Evolutionary conservation across 192 early-diverging fungal genomes (phyloP), one percentile per base, ranked within the genome.

Genomic region (Linnemannia schmuckeri): DNA sequence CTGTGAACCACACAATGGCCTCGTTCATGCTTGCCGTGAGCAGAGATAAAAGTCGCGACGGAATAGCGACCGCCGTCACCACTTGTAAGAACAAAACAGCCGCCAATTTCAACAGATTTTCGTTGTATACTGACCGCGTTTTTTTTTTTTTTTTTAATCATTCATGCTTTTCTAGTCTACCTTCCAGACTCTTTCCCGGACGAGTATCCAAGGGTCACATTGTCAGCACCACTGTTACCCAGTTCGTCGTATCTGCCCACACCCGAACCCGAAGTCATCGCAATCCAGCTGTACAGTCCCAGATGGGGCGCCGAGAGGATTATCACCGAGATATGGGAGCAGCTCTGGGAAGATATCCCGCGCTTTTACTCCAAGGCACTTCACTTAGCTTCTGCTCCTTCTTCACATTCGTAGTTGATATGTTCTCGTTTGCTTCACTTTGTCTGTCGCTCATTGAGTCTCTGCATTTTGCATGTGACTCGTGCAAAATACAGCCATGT

Each of bases 281-380:
- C 70, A 4, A 73, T 86, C 38, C 30, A 40, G 6, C 69, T 61
- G 35, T 86, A 86, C 63, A 86, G 84, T 40, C 84, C 84, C 22
- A 75, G 84, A 54, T 86, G 84, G 84, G 68, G 12, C 40, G 74
- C 70, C 33, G 75, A 86, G 2, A 38, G 79, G 55, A 86, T 86
- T 44, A 57, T 86, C 2, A 38, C 24, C 7, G 78, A 76, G 12
- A 80, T 86, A 18, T 86, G 84, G 82, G 82, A 83, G 46, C 82
- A 83, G 41, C 76, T 83, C 17, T 83, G 76, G 76, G 76, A 78
- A 1, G 82, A 83, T 3, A 83, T 83, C 27, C 82, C 82, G 1
- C 82, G 40, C 4, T 83, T 52, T 63, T 72, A 83, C 71, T 6
- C 66, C 24, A 82, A 82, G 35, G 35, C 55, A 1, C 5, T n/a